These are phyloP conservation scores for Silene conica DNA, from an alignment of 148 eudicot species.

Conservation along the genomic window DNA sequence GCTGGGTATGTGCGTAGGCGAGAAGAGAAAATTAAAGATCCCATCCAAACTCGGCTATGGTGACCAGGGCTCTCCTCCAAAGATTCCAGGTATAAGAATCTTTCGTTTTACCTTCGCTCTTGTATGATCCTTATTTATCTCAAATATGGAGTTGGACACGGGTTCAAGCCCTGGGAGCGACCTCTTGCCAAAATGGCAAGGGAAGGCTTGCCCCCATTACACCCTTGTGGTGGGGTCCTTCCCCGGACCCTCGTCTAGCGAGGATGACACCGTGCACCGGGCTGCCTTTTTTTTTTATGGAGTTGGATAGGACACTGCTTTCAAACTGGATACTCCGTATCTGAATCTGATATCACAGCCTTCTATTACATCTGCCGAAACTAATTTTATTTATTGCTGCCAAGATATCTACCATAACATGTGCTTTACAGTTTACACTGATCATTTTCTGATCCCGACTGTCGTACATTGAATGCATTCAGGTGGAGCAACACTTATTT, in stretches of 20 bases:
- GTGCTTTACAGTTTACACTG: not conserved
- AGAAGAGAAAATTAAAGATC: conserved; percentile 92
- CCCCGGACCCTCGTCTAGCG: too few species aligned
- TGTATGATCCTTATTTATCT: not conserved
- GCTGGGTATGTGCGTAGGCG: conserved; percentile 94
- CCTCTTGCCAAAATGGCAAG: too few species aligned
- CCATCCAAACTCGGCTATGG: conserved; percentile 89
- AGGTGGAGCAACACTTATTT: conserved; percentile 93
- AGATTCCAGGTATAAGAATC: conserved; percentile 64
- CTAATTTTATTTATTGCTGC: not conserved
- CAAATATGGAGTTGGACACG: not conserved
- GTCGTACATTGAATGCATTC: conserved; percentile 13
- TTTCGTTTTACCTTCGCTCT: not conserved
- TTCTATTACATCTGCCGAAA: not conserved
- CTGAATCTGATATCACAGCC: not conserved
- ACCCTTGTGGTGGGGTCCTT: too few species aligned
- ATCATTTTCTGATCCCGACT: not conserved
- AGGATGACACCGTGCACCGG: too few species aligned
- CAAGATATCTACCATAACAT: not conserved
- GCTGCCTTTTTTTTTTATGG: too few species aligned
- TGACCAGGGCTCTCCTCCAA: conserved; percentile 88
- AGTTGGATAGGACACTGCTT: not conserved
- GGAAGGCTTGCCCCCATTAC: too few species aligned
- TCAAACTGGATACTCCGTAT: not conserved
- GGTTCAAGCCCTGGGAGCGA: too few species aligned